phyloP scores from a whole-genome alignment of 2,329 filamentous ascomycete genomes.

The Aureobasidium sp. region DNA sequence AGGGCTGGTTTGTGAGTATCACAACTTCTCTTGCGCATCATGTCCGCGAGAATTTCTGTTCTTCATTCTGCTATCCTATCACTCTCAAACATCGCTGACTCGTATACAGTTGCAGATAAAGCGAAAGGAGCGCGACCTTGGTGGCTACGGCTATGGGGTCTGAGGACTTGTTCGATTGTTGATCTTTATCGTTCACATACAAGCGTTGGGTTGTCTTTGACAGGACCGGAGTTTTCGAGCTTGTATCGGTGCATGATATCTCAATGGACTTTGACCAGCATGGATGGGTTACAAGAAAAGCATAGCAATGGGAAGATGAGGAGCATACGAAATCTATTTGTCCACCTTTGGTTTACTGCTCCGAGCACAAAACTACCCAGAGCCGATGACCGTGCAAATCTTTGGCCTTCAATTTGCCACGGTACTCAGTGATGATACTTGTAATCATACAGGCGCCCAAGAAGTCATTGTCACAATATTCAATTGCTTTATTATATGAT shows the following conservation, averaged over 20 bases:
- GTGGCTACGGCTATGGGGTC: constrained; percentile 12
- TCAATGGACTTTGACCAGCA: not conserved
- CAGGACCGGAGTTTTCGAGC: not conserved
- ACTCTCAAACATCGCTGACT: not conserved
- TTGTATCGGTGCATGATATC: not conserved
- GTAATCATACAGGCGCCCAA: not conserved
- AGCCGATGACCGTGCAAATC: too few species aligned
- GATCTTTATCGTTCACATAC: not conserved
- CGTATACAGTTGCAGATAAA: not conserved
- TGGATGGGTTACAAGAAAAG: not conserved
- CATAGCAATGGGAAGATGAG: not conserved
- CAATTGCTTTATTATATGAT: not conserved
- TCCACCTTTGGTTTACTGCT: too few species aligned
- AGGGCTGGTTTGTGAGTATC: constrained; percentile 10
- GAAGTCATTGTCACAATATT: too few species aligned
- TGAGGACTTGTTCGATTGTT: not conserved
- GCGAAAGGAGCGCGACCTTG: constrained; percentile 1
- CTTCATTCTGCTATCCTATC: not conserved
- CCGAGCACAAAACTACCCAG: too few species aligned
- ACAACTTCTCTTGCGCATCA: constrained; percentile 5
- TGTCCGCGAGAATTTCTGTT: not conserved
- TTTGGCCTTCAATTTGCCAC: too few species aligned
- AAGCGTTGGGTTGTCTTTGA: not conserved
- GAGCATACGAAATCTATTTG: not conserved
- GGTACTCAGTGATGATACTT: not conserved